phyloP scores from a whole-genome alignment of 768 basidiomycete genomes.

The Lactifluus hygrophoroides region DNA sequence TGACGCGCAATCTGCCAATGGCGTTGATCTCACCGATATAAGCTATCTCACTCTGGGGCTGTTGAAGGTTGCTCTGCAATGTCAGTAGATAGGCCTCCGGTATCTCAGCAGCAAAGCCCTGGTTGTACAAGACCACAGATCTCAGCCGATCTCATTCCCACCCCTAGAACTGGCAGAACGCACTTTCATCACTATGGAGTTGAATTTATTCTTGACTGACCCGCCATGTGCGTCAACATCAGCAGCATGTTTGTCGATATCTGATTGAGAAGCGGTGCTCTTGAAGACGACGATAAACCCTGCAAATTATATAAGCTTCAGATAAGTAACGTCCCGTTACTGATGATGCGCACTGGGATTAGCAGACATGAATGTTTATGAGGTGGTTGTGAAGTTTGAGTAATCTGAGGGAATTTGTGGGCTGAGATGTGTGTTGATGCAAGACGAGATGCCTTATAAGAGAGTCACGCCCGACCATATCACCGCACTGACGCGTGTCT shows the following conservation, averaged over 20 bases:
- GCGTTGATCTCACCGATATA: slow-evolving; percentile 36
- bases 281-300: slow-evolving; percentile 54
- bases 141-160: background rate
- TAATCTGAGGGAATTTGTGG: background rate
- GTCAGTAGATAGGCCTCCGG: slow-evolving; percentile 26
- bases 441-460: slow-evolving; percentile 1
- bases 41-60: slow-evolving; percentile 29
- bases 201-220: slow-evolving; percentile 34
- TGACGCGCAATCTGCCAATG: background rate
- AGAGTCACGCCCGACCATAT: background rate
- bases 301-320: slow-evolving; percentile 23
- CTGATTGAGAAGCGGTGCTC: slow-evolving; percentile 31
- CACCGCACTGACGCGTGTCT: too few species aligned
- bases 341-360: slow-evolving; percentile 15
- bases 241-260: slow-evolving; percentile 35
- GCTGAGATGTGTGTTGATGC: background rate
- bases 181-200: slow-evolving; percentile 23
- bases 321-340: background rate
- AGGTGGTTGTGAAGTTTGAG: background rate
- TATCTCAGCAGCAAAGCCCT: slow-evolving; percentile 41
- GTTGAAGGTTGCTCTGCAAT: slow-evolving; percentile 28
- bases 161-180: background rate
- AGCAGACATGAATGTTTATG: slow-evolving; percentile 20
- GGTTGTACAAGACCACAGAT: background rate
- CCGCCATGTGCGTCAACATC: slow-evolving; percentile 38